Conservation (phyloP, 345 rosid species). For the Kernera saxatilis region DNA sequence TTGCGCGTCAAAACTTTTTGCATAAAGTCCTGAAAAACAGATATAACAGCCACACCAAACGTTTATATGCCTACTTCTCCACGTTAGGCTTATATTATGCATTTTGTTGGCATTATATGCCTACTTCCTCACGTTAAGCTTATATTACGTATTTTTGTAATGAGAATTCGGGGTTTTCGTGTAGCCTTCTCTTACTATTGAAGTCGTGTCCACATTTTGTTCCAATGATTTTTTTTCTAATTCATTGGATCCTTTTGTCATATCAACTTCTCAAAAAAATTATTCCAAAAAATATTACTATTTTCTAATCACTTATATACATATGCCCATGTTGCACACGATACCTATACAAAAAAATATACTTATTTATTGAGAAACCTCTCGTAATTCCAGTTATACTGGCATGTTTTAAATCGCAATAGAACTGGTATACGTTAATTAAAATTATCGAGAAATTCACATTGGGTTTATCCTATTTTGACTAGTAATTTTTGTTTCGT, state of each 20-base stretch:
- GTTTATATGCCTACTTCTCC: constrained; percentile 15
- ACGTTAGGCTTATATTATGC: constrained; percentile 24
- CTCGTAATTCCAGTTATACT: no score
- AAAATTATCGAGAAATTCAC: no score
- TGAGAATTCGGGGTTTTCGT: constrained; percentile 23
- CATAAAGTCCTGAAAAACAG: constrained; percentile 24
- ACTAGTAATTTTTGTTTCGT: no score
- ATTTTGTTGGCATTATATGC: constrained; percentile 12
- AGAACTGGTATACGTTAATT: no score
- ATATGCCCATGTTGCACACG: no score
- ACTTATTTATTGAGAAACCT: no score
- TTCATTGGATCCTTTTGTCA: not conserved
- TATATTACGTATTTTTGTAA: constrained; percentile 1
- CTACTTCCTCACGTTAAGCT: constrained; percentile 24
- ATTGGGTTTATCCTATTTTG: no score
- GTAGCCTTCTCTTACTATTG: constrained; percentile 9
- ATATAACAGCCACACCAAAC: constrained; percentile 34
- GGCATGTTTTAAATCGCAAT: no score
- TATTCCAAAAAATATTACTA: no score
- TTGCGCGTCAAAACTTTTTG: no score
- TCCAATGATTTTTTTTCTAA: constrained; percentile 2
- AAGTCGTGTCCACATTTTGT: constrained; percentile 17
- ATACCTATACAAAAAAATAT: no score
- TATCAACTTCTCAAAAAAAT: not conserved
- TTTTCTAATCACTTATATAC: no score